Conservation (phyloP, 2,329 filamentous ascomycete species). For the Exophiala dermatitidis region DNA sequence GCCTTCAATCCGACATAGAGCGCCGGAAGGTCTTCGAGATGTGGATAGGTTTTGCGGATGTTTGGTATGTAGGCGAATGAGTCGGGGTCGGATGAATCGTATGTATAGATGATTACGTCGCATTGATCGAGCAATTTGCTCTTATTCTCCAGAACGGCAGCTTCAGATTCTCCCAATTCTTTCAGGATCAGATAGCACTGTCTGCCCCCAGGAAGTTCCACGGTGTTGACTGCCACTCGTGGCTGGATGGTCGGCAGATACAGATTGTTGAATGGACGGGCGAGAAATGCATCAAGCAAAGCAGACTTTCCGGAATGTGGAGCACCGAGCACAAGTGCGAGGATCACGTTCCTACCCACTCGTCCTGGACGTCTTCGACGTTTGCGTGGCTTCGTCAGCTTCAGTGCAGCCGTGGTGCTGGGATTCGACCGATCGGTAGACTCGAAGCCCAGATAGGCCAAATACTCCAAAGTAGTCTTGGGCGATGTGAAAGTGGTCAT, state of each 20-base stretch:
- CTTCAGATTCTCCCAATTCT: slow-evolving; percentile 81
- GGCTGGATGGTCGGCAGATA: slow-evolving; percentile 95
- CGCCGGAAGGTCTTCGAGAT: slow-evolving; percentile 80
- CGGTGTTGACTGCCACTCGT: slow-evolving; percentile 86
- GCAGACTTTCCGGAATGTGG: slow-evolving; percentile 84
- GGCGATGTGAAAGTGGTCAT: slow-evolving; percentile 98
- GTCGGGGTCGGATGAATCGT: slow-evolving; percentile 94
- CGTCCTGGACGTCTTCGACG: slow-evolving; percentile 71
- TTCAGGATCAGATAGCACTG: slow-evolving; percentile 95
- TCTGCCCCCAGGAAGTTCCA: slow-evolving; percentile 90
- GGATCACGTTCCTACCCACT: slow-evolving; percentile 87
- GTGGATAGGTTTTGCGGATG: slow-evolving; percentile 68
- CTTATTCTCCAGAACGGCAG: slow-evolving; percentile 86
- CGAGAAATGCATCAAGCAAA: slow-evolving; percentile 83
- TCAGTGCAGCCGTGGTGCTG: slow-evolving; percentile 73
- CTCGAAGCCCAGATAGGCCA: slow-evolving; percentile 94
- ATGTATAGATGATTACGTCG: slow-evolving; percentile 89
- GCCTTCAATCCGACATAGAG: slow-evolving; percentile 93
- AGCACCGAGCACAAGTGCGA: slow-evolving; percentile 86
- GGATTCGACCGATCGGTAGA: slow-evolving; percentile 63
- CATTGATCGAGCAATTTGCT: slow-evolving; percentile 77
- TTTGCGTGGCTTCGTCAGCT: slow-evolving; percentile 87
- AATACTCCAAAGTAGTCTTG: slow-evolving; percentile 88
- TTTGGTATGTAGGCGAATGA: slow-evolving; percentile 88
- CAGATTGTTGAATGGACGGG: slow-evolving; percentile 71